A percentile compares a stretch with the other conserved stretches of the same genome.
phyloP scores from a whole-genome alignment of 2,329 filamentous ascomycete species.

The Ophiostoma sp. region DNA sequence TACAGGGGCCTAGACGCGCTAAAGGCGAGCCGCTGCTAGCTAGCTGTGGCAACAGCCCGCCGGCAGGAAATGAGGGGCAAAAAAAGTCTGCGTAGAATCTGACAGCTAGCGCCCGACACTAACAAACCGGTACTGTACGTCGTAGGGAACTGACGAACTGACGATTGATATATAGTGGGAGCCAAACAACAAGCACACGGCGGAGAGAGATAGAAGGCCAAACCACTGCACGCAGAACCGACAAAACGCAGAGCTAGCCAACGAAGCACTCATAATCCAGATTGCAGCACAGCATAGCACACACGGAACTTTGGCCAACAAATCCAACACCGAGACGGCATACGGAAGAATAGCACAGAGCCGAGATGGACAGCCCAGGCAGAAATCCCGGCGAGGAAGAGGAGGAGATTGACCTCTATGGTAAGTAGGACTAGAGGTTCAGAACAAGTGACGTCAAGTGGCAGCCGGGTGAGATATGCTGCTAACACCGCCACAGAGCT shows the following conservation, averaged over 20 bases:
- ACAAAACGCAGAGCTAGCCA: neutral
- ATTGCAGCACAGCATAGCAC: neutral
- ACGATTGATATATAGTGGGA: neutral
- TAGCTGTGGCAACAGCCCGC: slow-evolving; percentile 3
- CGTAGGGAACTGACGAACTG: neutral
- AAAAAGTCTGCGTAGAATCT: slow-evolving; percentile 20
- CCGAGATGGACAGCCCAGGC: slow-evolving; percentile 4
- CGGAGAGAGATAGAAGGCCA: neutral
- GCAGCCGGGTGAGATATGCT: neutral
- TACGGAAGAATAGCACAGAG: neutral
- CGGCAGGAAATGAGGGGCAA: slow-evolving; percentile 18
- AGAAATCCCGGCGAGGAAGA: slow-evolving; percentile 24
- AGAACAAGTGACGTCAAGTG: neutral
- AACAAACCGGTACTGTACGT: neutral
- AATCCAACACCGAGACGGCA: neutral
- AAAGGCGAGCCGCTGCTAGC: slow-evolving; percentile 13
- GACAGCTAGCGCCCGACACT: slow-evolving; percentile 1
- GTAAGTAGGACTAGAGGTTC: slow-evolving; percentile 29
- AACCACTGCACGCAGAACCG: too few relatives aligned
- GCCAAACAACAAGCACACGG: neutral
- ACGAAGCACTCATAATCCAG: neutral
- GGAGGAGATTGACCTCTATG: slow-evolving; percentile 56
- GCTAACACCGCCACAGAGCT: slow-evolving; percentile 52
- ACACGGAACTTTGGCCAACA: neutral
- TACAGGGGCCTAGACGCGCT: slow-evolving; percentile 8